phyloP scores from a whole-genome alignment of 2,329 filamentous ascomycete genomes.

The Cordyceps javanica region DNA sequence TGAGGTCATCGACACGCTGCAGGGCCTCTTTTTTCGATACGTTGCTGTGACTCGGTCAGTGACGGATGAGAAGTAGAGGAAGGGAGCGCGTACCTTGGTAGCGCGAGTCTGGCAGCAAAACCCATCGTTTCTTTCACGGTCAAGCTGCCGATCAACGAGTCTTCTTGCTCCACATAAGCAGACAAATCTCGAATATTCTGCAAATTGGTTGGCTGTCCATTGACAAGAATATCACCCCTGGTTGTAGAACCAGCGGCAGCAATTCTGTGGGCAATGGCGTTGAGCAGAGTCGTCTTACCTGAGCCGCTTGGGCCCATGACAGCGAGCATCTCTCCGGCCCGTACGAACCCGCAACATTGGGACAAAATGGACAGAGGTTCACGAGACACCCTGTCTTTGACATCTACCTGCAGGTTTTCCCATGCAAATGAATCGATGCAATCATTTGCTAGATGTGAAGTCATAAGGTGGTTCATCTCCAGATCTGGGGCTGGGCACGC shows the following conservation, averaged over 20 bases:
- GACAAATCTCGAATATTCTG: slow-evolving; percentile 58
- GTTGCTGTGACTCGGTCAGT: slow-evolving; percentile 19
- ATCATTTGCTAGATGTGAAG: slow-evolving; percentile 51
- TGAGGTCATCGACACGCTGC: slow-evolving; percentile 57
- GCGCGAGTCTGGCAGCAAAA: slow-evolving; percentile 66
- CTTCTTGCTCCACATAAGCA: slow-evolving; percentile 82
- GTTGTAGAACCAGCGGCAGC: slow-evolving; percentile 35
- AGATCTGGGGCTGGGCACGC: background rate
- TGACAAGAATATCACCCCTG: slow-evolving; percentile 50
- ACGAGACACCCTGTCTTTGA: slow-evolving; percentile 53
- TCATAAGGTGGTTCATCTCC: slow-evolving; percentile 15
- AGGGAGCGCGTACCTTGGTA: slow-evolving; percentile 12
- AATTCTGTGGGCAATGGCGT: slow-evolving; percentile 63
- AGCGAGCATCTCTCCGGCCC: slow-evolving; percentile 62
- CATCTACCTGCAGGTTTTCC: slow-evolving; percentile 58
- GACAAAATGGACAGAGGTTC: slow-evolving; percentile 15
- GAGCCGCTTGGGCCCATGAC: slow-evolving; percentile 71
- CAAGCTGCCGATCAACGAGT: slow-evolving; percentile 73
- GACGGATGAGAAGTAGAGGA: background rate
- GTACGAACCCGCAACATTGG: slow-evolving; percentile 15
- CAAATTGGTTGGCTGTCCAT: slow-evolving; percentile 50
- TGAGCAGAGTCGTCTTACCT: slow-evolving; percentile 80
- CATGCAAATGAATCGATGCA: slow-evolving; percentile 60
- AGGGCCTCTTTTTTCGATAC: slow-evolving; percentile 49
- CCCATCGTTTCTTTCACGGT: slow-evolving; percentile 74